Base-by-base conservation (phyloP, 495 filamentous ascomycete species). In the Penicillium flavigenum region DNA sequence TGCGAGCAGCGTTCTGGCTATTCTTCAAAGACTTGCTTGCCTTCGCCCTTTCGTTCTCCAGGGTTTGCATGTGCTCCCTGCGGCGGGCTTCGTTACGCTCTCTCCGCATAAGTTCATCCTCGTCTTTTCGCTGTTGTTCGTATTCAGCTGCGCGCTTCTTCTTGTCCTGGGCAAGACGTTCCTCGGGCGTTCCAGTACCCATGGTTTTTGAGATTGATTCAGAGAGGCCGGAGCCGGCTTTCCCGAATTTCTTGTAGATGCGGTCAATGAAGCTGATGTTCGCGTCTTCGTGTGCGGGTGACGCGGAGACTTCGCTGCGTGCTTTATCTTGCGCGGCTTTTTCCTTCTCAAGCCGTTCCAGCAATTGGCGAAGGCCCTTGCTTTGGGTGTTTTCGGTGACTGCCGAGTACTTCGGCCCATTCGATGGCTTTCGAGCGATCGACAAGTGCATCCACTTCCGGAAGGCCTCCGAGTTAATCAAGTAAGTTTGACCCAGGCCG, bases 401-500 rank as follows among this genome's bases (percentile, higher is more conserved):
- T 19, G 27, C 22, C 1, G 53, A 47, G 31, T 43, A 32, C 14
- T 55, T 57, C 54, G 5, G 60, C n/a, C n/a, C 36, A 39, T 3
- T 12, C 27, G 29, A 26, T 16, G 5, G 10, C 7, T 36, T 54
- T 9, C 56, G 41, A 12, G 62, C 20, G n/a, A 66, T 59, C 16
- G 71, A 56, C 47, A 77, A 64, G n/a, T 57, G 43, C 47, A 64
- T 55, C 24, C 43, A 47, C 10, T 51, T 52, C 16, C 75, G 71
- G 64, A 76, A 72, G 14, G 16, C 38, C 0, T 41, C n/a, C 34
- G 58, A 65, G 55, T 61, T 65, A 47, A 91, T 74, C 2, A 85
- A 17, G n/a, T 69, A 62, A 2, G 82, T 66, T 69, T 95, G 91
- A 11, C 70, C 44, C 26, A 83, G 60, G 16, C 84, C 81, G 29